These are phyloP conservation scores for Oryza longistaminata DNA, from an alignment of 176 grass and related monocot genomes.

Conservation along the genomic window DNA sequence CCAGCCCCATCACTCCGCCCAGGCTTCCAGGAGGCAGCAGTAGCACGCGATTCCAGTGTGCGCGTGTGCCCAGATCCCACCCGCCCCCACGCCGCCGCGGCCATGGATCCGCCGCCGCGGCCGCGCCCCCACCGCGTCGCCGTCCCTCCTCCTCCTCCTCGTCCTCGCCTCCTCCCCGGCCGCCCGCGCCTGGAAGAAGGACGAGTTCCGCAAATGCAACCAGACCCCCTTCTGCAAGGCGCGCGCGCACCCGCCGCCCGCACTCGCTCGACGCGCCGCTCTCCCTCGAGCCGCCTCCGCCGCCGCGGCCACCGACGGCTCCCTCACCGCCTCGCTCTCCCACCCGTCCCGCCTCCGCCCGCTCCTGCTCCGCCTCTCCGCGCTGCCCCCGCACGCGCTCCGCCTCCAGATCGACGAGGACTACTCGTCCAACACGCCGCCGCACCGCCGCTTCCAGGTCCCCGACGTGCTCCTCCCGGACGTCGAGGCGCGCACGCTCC, in stretches of 20 bases:
- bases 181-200: slow-evolving; percentile 80
- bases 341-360: slow-evolving; percentile 51
- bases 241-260: slow-evolving; percentile 58
- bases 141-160: slow-evolving; percentile 28
- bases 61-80: slow-evolving; percentile 45
- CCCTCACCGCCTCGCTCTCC: slow-evolving; percentile 58
- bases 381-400: slow-evolving; percentile 55
- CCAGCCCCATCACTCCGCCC: not conserved
- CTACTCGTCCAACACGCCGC: slow-evolving; percentile 39
- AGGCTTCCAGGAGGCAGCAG: slow-evolving; percentile 26
- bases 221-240: slow-evolving; percentile 97
- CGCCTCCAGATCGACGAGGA: slow-evolving; percentile 93
- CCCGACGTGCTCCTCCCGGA: slow-evolving; percentile 81
- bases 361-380: slow-evolving; percentile 77
- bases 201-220: slow-evolving; percentile 90
- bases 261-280: slow-evolving; percentile 77
- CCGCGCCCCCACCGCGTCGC: not conserved
- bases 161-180: slow-evolving; percentile 34
- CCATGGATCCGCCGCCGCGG: slow-evolving; percentile 48
- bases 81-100: not conserved
- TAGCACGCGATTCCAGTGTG: not conserved
- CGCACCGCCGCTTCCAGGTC: slow-evolving; percentile 71
- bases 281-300: slow-evolving; percentile 56
- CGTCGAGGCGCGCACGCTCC: slow-evolving; percentile 57
- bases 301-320: slow-evolving; percentile 52